phyloP scores from a whole-genome alignment of 164 flowering plant species.

The Nymphaea colorata region DNA sequence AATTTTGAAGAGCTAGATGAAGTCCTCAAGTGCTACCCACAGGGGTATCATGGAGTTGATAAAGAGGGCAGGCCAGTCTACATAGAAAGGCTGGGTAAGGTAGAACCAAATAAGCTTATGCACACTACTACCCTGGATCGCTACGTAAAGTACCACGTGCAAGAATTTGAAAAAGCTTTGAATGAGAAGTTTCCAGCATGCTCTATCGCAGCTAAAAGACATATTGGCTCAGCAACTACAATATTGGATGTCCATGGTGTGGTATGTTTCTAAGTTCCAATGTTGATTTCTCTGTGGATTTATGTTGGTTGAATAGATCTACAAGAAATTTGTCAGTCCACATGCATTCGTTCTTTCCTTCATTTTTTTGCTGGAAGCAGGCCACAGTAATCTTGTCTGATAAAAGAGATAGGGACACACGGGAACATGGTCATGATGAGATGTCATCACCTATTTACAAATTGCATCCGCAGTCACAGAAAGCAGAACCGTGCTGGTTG shows the following conservation, averaged over 20 bases:
- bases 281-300: too few species aligned
- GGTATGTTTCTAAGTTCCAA: conserved; percentile 31
- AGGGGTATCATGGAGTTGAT: conserved; percentile 97
- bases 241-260: conserved; percentile 94
- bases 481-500: too few species aligned
- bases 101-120: conserved; percentile 75
- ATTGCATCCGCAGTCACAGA: too few species aligned
- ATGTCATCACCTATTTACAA: too few species aligned
- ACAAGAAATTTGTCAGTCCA: too few species aligned
- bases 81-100: conserved; percentile 92
- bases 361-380: too few species aligned
- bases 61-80: conserved; percentile 92
- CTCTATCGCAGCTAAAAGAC: conserved; percentile 79
- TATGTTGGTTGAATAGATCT: too few species aligned
- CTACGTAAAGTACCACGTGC: conserved; percentile 84
- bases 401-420: too few species aligned
- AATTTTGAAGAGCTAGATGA: conserved; percentile 80
- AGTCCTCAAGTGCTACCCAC: conserved; percentile 80
- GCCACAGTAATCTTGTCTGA: too few species aligned
- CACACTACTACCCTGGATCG: conserved; percentile 77
- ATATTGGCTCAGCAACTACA: conserved; percentile 70
- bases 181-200: conserved; percentile 87
- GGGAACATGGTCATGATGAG: too few species aligned
- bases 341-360: too few species aligned
- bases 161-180: conserved; percentile 81